Evolutionary conservation across 192 early-diverging fungal genomes (phyloP), one percentile per base, ranked within the genome.

Genomic region (Kappamyces sp.): DNA sequence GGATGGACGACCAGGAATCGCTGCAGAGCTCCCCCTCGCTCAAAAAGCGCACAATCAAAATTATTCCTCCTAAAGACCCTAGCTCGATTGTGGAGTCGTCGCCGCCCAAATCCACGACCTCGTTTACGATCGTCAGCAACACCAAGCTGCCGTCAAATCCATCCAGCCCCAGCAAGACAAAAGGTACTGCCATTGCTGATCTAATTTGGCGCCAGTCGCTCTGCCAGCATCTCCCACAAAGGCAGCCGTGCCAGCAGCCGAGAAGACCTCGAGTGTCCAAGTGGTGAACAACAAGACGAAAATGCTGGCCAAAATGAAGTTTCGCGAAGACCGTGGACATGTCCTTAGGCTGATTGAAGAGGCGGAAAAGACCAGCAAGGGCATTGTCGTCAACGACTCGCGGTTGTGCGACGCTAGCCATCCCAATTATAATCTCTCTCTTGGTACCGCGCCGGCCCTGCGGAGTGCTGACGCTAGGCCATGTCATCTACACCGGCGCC

Each of bases 361-460:
- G 5, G 54, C 36, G 32, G 46, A 46, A 46, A 64, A 73, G 47
- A 51, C 64, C 8, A 66, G 67, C n/a, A 63, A 70, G 40, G 63
- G 71, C 8, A 53, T 63, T 7, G 68, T 75, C 37, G 58, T 74
- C 3, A 75, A 74, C 51, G 74, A 75, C 49, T 65, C 66, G 46
- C 35, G 71, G 31, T 44, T 75, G 3, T 46, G 39, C 6, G 54
- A 37, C 31, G 34, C 67, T 3, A 67, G 67, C 5, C 40, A 41
- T 9, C 50, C 51, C 33, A 34, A 47, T 37, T 53, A 59, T 10
- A 43, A 54, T 38, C 66, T 47, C 40, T 67, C 49, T 59, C 51
- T 70, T 10, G 72, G 69, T 73, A 39, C 12, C 3, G 41, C 2
- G 47, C 55, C 2, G n/a, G 7, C 2, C 41, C 9, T 4, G 5